Percentiles rank a stretch among this genome's conserved stretches.
Evolutionary conservation across 2,329 filamentous ascomycete genomes (phyloP).

Genomic region (Pseudohalonectria lignicola): DNA sequence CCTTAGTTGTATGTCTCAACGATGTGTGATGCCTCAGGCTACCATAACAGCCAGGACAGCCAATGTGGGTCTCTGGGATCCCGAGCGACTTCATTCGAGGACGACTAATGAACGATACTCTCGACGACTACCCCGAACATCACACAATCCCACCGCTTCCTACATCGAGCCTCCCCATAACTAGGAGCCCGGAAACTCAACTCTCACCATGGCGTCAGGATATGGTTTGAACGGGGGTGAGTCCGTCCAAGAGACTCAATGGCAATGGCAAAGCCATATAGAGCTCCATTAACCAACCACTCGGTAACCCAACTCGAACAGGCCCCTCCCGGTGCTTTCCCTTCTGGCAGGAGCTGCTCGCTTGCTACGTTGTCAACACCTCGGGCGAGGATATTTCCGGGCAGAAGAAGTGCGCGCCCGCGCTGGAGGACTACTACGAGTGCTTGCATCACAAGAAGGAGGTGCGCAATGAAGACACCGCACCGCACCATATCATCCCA

Average conservation of each 20-base stretch:
- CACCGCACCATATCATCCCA: no score
- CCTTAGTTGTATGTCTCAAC: no score
- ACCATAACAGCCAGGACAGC: no score
- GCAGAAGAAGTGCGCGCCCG: constrained; percentile 77
- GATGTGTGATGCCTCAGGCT: no score
- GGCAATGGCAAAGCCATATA: constrained; percentile 3
- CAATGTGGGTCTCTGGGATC: no score
- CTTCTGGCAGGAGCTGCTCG: constrained; percentile 98
- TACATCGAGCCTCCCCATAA: no score
- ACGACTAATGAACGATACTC: no score
- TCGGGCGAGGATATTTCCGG: constrained; percentile 65
- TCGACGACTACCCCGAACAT: no score
- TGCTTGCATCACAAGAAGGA: constrained; percentile 99
- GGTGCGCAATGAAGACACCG: constrained; percentile 37
- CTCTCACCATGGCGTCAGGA: constrained; percentile 70
- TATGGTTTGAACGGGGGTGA: constrained; percentile 72
- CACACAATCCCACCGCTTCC: no score
- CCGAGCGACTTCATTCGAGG: no score
- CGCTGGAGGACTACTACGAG: constrained; percentile 95
- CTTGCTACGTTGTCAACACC: constrained; percentile 95
- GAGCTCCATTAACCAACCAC: constrained; percentile 3
- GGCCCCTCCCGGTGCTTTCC: constrained; percentile 79
- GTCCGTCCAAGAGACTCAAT: no score
- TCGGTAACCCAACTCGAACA: constrained; percentile 18
- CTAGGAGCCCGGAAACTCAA: no score